These are phyloP conservation scores for Xylaria scruposa DNA, from an alignment of 495 filamentous ascomycete species.

Conservation along the genomic window DNA sequence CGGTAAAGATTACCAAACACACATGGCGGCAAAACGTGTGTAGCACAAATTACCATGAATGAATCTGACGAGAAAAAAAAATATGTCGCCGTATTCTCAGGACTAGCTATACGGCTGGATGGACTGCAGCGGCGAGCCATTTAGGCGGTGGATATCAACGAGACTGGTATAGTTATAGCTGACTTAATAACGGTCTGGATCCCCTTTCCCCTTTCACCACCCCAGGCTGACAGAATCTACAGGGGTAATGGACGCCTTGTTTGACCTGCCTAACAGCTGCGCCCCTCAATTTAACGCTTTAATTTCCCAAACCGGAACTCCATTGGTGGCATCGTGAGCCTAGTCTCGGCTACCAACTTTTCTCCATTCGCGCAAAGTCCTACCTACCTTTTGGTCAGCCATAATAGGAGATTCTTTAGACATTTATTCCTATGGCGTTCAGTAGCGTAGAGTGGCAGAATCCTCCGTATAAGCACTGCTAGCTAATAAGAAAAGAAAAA, in stretches of 20 bases:
- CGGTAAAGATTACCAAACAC: not conserved
- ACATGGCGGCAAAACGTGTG: not conserved
- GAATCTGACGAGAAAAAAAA: not conserved
- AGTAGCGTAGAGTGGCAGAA: not conserved
- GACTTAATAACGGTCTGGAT: not conserved
- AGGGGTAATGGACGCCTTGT: constrained; percentile 2
- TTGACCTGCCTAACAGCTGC: constrained; percentile 12
- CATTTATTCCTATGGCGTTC: not conserved
- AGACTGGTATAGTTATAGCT: not conserved
- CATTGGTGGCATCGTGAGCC: not conserved
- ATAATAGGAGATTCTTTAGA: not conserved
- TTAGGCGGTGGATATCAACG: not conserved
- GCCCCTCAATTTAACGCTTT: constrained; percentile 19
- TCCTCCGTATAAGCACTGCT: not conserved
- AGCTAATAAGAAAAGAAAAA: not conserved
- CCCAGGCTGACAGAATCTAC: not conserved
- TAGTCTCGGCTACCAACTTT: not conserved
- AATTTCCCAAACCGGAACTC: constrained; percentile 19
- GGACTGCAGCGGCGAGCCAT: not conserved
- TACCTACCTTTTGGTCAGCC: not conserved
- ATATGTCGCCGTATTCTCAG: too few species aligned
- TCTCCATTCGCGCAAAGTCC: constrained; percentile 12
- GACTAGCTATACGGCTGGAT: not conserved
- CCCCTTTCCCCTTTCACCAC: constrained; percentile 9
- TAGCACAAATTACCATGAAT: not conserved